Percentiles rank a stretch among this genome's conserved stretches.
phyloP scores from a whole-genome alignment of 176 grass and related monocot species.

The Saccharum officinarum region DNA sequence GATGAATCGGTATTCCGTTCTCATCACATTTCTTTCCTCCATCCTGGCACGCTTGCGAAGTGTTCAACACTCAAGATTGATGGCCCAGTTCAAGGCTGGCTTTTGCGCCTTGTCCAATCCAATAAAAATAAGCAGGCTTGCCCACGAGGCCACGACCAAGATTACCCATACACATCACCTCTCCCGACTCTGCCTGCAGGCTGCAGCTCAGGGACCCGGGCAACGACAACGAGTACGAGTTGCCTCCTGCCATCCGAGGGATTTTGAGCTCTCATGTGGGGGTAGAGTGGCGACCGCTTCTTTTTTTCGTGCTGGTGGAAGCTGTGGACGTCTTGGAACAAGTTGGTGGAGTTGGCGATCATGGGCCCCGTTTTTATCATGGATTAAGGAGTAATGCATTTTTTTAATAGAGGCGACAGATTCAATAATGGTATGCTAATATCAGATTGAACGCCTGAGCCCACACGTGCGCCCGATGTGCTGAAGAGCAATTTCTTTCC shows the following conservation, averaged over 20 bases:
- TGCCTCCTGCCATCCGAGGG: neutral
- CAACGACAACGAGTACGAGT: neutral
- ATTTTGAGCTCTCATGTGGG: neutral
- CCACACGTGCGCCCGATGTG: conserved; percentile 11
- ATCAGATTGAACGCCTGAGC: neutral
- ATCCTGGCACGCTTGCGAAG: neutral
- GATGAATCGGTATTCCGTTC: neutral
- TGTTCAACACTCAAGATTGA: conserved; percentile 19
- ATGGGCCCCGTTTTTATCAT: neutral
- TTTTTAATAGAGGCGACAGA: neutral
- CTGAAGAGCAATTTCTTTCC: neutral
- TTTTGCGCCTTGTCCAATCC: neutral
- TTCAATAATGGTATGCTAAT: neutral
- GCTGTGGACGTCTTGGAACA: neutral
- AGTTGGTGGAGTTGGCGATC: neutral
- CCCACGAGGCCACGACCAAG: neutral
- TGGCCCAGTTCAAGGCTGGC: neutral
- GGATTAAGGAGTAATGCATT: neutral
- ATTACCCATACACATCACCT: neutral
- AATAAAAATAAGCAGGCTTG: neutral
- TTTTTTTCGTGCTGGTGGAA: neutral
- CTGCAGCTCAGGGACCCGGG: neutral
- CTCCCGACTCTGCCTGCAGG: neutral
- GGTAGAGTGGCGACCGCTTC: neutral
- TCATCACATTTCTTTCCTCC: neutral